Evolutionary conservation across 148 eudicot genomes (phyloP).

Genomic region (Mesembryanthemum crystallinum): DNA sequence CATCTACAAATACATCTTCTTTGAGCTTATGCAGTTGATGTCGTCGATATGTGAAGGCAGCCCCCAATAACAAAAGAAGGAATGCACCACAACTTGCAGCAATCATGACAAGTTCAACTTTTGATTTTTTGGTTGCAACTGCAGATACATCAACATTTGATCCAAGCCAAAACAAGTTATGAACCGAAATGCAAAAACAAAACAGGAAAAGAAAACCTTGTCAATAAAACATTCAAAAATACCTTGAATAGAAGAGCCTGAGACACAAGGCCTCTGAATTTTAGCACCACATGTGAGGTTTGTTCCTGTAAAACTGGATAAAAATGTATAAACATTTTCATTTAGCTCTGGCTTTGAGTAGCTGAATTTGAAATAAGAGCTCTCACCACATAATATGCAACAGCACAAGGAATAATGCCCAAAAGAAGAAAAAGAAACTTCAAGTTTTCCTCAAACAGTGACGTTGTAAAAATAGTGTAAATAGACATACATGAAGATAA

Average conservation of each 20-base stretch:
- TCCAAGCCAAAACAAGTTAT: not conserved
- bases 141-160: constrained; percentile 23
- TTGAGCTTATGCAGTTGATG: constrained; percentile 35
- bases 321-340: constrained; percentile 1
- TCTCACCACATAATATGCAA: not conserved
- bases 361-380: not conserved
- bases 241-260: constrained; percentile 60
- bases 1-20: constrained; percentile 68
- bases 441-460: too few species aligned
- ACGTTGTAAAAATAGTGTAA: not conserved
- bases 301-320: constrained; percentile 80
- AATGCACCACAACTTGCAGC: constrained; percentile 63
- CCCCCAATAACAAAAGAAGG: constrained; percentile 61
- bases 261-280: constrained; percentile 64
- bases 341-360: not conserved
- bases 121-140: constrained; percentile 58
- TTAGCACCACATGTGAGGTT: constrained; percentile 64
- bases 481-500: not conserved
- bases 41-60: constrained; percentile 42
- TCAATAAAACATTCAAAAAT: not conserved
- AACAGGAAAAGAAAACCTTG: not conserved
- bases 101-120: constrained; percentile 43
- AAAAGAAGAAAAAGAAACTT: not conserved
- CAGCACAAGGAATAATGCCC: not conserved
- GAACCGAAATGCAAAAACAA: not conserved